phyloP scores from a whole-genome alignment of 2,329 filamentous ascomycete species.

The Talaromyces rugulosus region DNA sequence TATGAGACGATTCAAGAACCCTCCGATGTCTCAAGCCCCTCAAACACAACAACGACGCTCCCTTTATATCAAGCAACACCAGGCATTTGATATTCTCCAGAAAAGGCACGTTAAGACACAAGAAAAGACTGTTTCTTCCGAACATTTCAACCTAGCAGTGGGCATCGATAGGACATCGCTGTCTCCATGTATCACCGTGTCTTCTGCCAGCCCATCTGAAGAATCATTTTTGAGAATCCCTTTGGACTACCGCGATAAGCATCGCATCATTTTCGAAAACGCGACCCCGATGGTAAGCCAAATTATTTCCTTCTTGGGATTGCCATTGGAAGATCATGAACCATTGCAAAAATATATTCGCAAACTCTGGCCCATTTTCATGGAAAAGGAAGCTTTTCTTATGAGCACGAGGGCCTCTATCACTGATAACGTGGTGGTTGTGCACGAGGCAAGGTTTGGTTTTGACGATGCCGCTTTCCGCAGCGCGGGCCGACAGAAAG shows the following conservation, averaged over 20 bases:
- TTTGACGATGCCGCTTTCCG: conserved; percentile 69
- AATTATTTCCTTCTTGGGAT: conserved; percentile 48
- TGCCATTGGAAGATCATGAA: conserved; percentile 44
- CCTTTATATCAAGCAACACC: conserved; percentile 53
- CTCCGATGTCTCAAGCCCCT: conserved; percentile 1
- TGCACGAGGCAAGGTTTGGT: conserved; percentile 55
- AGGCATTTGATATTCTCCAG: conserved; percentile 55
- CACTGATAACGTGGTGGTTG: conserved; percentile 41
- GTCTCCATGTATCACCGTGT: conserved; percentile 61
- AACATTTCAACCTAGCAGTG: conserved; percentile 56
- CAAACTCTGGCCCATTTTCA: conserved; percentile 57
- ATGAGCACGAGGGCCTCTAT: conserved; percentile 51
- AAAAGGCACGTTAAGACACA: conserved; percentile 45
- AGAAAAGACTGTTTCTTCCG: conserved; percentile 30
- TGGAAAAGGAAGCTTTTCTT: conserved; percentile 61
- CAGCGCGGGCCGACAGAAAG: conserved; percentile 57
- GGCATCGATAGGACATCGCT: conserved; percentile 61
- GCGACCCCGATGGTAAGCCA: conserved; percentile 37
- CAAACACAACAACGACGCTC: conserved; percentile 32
- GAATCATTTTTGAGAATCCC: conserved; percentile 53
- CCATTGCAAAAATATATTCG: conserved; percentile 49
- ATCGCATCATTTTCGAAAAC: conserved; percentile 40
- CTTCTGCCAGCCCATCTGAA: conserved; percentile 46
- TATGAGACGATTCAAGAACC: conserved; percentile 25
- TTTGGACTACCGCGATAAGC: conserved; percentile 51